phyloP scores from a whole-genome alignment of 2,329 filamentous ascomycete genomes.

The Dendryphion nanum region DNA sequence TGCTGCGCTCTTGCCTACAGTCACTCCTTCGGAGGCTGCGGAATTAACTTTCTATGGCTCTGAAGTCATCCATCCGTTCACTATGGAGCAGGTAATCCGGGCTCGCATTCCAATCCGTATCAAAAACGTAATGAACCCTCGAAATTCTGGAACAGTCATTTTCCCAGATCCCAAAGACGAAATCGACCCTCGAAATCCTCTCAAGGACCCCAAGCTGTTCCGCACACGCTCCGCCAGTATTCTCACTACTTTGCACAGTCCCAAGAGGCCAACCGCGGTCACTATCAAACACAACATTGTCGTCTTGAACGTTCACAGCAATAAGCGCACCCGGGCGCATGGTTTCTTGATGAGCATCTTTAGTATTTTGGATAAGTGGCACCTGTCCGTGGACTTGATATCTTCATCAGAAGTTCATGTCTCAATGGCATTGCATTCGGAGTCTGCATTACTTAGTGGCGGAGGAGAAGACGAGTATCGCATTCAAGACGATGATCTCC shows the following conservation, averaged over 20 bases:
- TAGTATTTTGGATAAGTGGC: constrained; percentile 80
- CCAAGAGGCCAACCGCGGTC: constrained; percentile 62
- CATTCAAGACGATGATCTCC: constrained; percentile 48
- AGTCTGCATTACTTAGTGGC: constrained; percentile 55
- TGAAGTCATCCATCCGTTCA: constrained; percentile 97
- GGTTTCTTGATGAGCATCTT: constrained; percentile 96
- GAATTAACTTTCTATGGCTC: constrained; percentile 76
- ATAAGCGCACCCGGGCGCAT: constrained; percentile 93
- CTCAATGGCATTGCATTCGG: constrained; percentile 91
- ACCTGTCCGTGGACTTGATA: constrained; percentile 91
- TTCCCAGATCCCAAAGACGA: constrained; percentile 69
- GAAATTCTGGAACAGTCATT: constrained; percentile 75
- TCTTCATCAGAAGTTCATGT: constrained; percentile 96
- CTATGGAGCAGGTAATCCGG: constrained; percentile 86
- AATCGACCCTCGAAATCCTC: constrained; percentile 52
- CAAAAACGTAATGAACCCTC: constrained; percentile 88
- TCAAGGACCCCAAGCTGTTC: constrained; percentile 59
- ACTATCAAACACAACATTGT: constrained; percentile 97
- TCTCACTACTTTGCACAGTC: constrained; percentile 45
- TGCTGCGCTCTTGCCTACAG: constrained; percentile 80
- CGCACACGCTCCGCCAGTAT: constrained; percentile 48
- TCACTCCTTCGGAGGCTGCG: constrained; percentile 91
- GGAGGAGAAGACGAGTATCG: constrained; percentile 48
- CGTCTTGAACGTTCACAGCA: constrained; percentile 96
- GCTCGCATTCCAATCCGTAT: constrained; percentile 84